Evolutionary conservation across 345 rosid genomes (phyloP).

Genomic region (Raphanus raphanistrum): DNA sequence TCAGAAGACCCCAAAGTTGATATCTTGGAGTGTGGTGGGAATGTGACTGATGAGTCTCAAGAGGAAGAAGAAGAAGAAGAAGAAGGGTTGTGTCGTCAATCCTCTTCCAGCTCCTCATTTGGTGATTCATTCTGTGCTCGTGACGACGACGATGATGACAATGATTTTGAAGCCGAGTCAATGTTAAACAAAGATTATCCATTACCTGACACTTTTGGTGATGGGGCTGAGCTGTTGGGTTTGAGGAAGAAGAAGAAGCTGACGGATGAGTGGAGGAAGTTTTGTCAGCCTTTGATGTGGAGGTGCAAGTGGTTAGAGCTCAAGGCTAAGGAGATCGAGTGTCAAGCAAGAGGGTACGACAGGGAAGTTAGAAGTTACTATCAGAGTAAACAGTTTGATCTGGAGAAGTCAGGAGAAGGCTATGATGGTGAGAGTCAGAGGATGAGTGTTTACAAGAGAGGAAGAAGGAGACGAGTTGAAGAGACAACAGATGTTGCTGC

Average conservation of each 20-base stretch:
- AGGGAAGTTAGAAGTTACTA: slow-evolving; percentile 50
- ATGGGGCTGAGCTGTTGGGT: slow-evolving; percentile 23
- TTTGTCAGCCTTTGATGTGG: slow-evolving; percentile 70
- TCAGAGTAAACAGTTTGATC: slow-evolving; percentile 46
- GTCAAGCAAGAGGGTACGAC: slow-evolving; percentile 55
- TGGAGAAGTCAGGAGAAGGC: slow-evolving; percentile 45
- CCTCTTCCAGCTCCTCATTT: slow-evolving; percentile 87
- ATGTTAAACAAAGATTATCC: slow-evolving; percentile 31
- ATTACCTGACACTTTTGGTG: slow-evolving; percentile 19
- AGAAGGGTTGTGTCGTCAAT: slow-evolving; percentile 43
- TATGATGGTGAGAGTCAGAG: slow-evolving; percentile 33
- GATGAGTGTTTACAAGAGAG: slow-evolving; percentile 56
- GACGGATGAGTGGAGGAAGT: slow-evolving; percentile 65
- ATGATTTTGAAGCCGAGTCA: slow-evolving; percentile 51
- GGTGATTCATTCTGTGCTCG: slow-evolving; percentile 50
- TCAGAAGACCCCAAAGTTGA: slow-evolving; percentile 47
- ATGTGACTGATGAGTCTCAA: slow-evolving; percentile 20
- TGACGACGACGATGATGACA: slow-evolving; percentile 28
- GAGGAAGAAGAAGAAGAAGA: slow-evolving; percentile 32
- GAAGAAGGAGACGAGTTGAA: slow-evolving; percentile 66
- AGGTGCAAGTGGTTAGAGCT: slow-evolving; percentile 77
- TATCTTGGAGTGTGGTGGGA: slow-evolving; percentile 44
- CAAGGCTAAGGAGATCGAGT: slow-evolving; percentile 54
- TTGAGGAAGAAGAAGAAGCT: slow-evolving; percentile 71
- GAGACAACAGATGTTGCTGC: slow-evolving; percentile 58